Conservation (phyloP, 2,329 filamentous ascomycete species). For the Fusarium proliferatum region DNA sequence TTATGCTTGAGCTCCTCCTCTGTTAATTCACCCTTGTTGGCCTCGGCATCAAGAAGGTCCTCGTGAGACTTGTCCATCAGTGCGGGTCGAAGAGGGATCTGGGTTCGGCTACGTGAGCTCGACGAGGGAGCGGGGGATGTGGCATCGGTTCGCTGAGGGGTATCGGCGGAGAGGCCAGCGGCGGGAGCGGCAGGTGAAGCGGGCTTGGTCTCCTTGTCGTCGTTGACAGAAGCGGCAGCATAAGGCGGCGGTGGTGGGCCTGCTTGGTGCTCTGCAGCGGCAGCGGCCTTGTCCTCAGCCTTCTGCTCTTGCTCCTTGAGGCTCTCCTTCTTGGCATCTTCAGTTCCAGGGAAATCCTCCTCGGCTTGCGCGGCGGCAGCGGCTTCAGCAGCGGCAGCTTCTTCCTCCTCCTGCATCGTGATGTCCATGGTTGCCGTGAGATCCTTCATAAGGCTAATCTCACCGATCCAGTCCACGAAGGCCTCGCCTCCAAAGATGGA, state of each 20-base stretch:
- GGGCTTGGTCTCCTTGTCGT: conserved; percentile 51
- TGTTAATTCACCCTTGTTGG: conserved; percentile 79
- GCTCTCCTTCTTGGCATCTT: conserved; percentile 67
- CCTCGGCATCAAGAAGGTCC: conserved; percentile 60
- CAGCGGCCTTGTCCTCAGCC: conserved; percentile 33
- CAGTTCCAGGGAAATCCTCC: conserved; percentile 67
- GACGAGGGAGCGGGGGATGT: conserved; percentile 57
- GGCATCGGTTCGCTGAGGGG: conserved; percentile 48
- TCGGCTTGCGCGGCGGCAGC: conserved; percentile 62
- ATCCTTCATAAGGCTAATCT: conserved; percentile 99
- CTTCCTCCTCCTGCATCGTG: conserved; percentile 83
- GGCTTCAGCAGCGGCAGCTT: conserved; percentile 64
- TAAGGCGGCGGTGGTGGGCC: conserved; percentile 49
- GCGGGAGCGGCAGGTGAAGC: conserved; percentile 28
- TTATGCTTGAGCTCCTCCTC: conserved; percentile 55
- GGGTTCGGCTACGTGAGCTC: conserved; percentile 57
- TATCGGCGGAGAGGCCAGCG: conserved; percentile 31
- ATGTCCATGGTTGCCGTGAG: conserved; percentile 99
- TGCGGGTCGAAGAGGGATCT: conserved; percentile 82
- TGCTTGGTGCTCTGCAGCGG: conserved; percentile 45
- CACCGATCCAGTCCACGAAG: conserved; percentile 95
- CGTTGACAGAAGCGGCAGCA: conserved; percentile 53
- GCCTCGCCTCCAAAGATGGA: conserved; percentile 98
- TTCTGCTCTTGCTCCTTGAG: conserved; percentile 54
- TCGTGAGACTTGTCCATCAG: conserved; percentile 87